A percentile compares a stretch with the other conserved stretches of the same genome.
phyloP scores from a whole-genome alignment of 2,329 filamentous ascomycete genomes.

The Calonectria pauciramosa region DNA sequence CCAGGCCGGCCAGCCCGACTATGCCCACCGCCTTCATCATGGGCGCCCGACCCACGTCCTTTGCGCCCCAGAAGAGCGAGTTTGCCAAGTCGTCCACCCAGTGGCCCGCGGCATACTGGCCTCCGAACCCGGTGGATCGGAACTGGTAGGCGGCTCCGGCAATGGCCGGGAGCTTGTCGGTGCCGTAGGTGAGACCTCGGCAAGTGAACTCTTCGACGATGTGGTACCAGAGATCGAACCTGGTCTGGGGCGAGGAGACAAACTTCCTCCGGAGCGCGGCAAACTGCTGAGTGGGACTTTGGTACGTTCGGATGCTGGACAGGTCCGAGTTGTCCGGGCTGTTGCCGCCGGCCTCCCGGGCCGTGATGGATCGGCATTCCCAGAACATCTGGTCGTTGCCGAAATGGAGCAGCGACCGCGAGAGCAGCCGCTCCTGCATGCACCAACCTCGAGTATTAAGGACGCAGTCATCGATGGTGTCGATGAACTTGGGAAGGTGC shows the following conservation, averaged over 20 bases:
- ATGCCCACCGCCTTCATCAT: background rate
- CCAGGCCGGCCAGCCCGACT: background rate
- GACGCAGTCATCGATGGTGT: background rate
- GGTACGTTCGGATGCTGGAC: background rate
- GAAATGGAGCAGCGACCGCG: background rate
- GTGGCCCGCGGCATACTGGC: background rate
- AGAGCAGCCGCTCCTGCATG: background rate
- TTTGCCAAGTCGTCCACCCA: background rate
- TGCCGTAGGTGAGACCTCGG: background rate
- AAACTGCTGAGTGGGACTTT: background rate
- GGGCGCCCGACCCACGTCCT: background rate
- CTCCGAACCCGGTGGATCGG: background rate
- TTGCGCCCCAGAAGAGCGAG: background rate
- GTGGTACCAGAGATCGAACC: background rate
- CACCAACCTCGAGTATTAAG: background rate
- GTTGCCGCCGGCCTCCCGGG: background rate
- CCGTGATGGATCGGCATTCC: background rate
- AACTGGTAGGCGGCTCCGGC: background rate
- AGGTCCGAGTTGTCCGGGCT: background rate
- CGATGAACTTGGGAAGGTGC: background rate
- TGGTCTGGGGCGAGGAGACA: background rate
- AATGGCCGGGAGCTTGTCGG: background rate
- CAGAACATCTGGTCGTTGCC: slow-evolving; percentile 8
- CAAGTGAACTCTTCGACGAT: background rate
- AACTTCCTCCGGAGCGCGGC: background rate